Base-by-base conservation (phyloP, 2,329 filamentous ascomycete genomes). In the Penicillium sp. region DNA sequence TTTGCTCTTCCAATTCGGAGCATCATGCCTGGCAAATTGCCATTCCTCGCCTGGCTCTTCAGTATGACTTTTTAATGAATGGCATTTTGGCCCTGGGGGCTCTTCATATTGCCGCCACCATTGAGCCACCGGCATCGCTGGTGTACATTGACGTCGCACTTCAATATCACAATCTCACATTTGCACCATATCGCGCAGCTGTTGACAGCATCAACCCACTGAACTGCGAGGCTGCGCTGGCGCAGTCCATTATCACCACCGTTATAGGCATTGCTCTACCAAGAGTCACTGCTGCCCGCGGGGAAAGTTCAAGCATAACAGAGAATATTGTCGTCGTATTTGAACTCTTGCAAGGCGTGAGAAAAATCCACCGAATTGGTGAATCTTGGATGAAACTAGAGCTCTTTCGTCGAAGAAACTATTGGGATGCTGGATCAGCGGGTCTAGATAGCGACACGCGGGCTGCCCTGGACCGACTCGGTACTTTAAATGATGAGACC, bases 381-480 rank as follows among this genome's bases (percentile, higher is more conserved):
- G 61, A 62, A 16, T 59, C 68, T 1, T 74, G 71, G 59, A 77
- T 84, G 60, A 80, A 83, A 61, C 76, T 78, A 16, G 81, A 79
- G 72, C 70, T 83, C 1, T 84, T 82, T 65, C 72, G 72, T 3
- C 76, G 74, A 38, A 63, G 64, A 1, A 68, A 69, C 20, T 79
- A 80, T 59, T 80, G 79, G 77, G 78, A 74, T 7, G 63, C 74
- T 22, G 71, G 73, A 11, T 16, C 52, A 1, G 50, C 50, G 4
- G 54, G 53, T 18, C 32, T 72, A 26, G 71, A 74, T 31, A 34
- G 24, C 2, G 66, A 67, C 5, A 69, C 66, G 0, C 58, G 66
- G 22, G 43, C 50, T 20, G 71, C 72, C 8, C 59, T 74, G 13
- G 55, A 66, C 37, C 63, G 65, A 44, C 56, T 74, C 7, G 61